phyloP scores from a whole-genome alignment of 2,329 filamentous ascomycete genomes.

The Ceratocystis cubensis region DNA sequence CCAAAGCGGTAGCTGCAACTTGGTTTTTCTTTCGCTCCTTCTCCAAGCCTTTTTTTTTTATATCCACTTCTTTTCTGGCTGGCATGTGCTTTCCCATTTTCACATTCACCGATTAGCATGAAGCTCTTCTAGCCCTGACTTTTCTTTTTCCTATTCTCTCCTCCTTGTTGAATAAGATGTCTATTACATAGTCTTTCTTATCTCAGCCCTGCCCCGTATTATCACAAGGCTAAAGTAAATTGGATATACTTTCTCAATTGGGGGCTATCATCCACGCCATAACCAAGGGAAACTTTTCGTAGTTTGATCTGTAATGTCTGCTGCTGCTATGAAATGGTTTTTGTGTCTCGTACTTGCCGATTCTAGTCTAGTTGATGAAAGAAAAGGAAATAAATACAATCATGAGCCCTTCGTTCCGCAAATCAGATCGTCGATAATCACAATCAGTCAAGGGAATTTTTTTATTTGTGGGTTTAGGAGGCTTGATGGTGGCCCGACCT shows the following conservation, averaged over 20 bases:
- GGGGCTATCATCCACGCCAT: neutral
- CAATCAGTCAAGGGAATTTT: conserved; percentile 9
- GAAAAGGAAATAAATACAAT: neutral
- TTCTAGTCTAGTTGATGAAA: neutral
- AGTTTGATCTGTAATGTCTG: neutral
- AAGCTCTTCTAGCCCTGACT: neutral
- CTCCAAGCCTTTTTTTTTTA: neutral
- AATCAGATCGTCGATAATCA: conserved; percentile 12
- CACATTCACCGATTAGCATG: neutral
- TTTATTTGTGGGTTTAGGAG: conserved; percentile 12
- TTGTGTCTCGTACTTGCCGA: neutral
- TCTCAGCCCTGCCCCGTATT: conserved; percentile 1
- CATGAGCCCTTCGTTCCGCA: neutral
- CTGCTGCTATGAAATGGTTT: neutral
- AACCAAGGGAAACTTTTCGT: neutral
- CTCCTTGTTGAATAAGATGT: neutral
- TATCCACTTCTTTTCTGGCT: conserved; percentile 4
- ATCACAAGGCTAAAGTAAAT: neutral
- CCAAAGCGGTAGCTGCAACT: neutral
- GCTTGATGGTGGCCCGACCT: neutral
- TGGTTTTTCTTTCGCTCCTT: conserved; percentile 8
- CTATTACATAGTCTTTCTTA: neutral
- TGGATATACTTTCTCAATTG: neutral
- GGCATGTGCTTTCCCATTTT: conserved; percentile 18
- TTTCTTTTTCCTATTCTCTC: neutral